Base-by-base conservation (phyloP, 768 basidiomycete species). In the Psilocybe subaeruginosa region DNA sequence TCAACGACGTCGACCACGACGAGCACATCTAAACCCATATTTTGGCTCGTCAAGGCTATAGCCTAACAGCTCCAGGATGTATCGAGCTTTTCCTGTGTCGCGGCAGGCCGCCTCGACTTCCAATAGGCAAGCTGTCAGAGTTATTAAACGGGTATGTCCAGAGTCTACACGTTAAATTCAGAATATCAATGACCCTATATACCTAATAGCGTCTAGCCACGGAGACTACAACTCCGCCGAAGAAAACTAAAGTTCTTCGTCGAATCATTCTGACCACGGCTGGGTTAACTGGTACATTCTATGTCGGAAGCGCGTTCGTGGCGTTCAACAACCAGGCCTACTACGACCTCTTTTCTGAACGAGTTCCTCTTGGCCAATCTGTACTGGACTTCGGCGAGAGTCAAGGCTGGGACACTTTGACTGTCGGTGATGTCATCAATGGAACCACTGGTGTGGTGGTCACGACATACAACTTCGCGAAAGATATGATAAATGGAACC, bases 351-450 rank as follows among this genome's bases (percentile, higher is more conserved):
- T 97, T 97, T 80, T 82, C 87, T 58, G 85, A 89, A 67, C 80
- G 84, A 46, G 86, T 95, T 56, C 96, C 96, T 2, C 80, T 92
- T 41, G 95, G 88, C 30, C 84, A 89, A 63, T 70, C 83, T 16
- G 80, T 96, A 74, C 80, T 96, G 43, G 90, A 95, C 60, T 94
- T 87, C 69, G 91, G 90, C 8, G 93, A 97, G 69, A 80, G 83
- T 30, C 79, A 87, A 59, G 82, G 86, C 12, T 95, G 93, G 92
- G 91, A 95, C 67, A 84, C 80, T 5, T 75, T 93, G 62, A 92
- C 92, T 33, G 61, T 86, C 17, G 78, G 83, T 54, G 80, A 88
- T 62, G 80, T 85, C 46, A 68, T 90, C 61, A 79, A 86, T 8
- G 76, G 82, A 8, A 76, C 82, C 30, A 82, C 84, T 61, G 81